A percentile compares a stretch with the other conserved stretches of the same genome.
phyloP scores from a whole-genome alignment of 225 moss, liverwort and hornwort species.

The Neckera pumila region DNA sequence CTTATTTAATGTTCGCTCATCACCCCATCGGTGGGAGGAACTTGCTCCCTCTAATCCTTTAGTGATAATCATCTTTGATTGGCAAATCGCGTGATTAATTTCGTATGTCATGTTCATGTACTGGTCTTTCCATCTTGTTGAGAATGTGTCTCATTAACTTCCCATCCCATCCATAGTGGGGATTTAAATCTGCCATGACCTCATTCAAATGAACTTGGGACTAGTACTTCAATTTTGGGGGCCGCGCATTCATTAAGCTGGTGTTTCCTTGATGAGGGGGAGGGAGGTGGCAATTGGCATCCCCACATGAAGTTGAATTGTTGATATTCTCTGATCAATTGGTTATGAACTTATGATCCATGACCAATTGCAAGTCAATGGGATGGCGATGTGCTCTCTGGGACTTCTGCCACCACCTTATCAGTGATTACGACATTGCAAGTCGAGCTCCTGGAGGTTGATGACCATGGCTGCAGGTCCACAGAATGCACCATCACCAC shows the following conservation, averaged over 20 bases:
- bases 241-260: not conserved
- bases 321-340: not conserved
- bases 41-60: not conserved
- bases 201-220: not conserved
- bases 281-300: not conserved
- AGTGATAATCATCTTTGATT: conserved; percentile 7
- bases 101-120: not conserved
- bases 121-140: not conserved
- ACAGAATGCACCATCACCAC: not conserved
- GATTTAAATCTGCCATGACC: not conserved
- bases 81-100: not conserved
- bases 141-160: not conserved
- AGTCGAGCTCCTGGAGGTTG: not conserved
- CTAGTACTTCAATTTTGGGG: not conserved
- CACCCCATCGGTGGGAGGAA: not conserved
- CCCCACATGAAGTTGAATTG: not conserved
- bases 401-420: not conserved
- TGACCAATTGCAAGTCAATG: conserved; percentile 7
- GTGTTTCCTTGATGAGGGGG: not conserved
- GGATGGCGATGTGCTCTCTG: not conserved
- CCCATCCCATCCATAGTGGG: not conserved
- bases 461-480: not conserved
- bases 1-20: not conserved
- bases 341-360: conserved; percentile 5
- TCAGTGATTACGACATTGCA: not conserved